phyloP scores from a whole-genome alignment of 768 basidiomycete genomes.

The Collybiopsis confluens region DNA sequence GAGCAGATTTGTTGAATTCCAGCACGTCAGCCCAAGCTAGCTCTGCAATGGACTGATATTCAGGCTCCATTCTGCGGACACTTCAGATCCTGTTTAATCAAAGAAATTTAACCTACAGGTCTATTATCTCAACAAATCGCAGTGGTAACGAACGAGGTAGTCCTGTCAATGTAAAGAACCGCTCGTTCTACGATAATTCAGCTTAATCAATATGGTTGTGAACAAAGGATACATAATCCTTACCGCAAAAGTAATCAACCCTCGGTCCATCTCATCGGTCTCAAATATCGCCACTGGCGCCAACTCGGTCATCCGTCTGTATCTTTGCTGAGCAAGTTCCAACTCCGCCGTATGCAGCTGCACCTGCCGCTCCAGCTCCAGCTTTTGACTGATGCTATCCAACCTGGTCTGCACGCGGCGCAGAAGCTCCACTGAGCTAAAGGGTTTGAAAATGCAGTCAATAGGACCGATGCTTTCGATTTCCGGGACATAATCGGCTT shows the following conservation, averaged over 20 bases:
- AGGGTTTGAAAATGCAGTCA: constrained; percentile 3
- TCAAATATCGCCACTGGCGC: constrained; percentile 6
- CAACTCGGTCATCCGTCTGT: constrained; percentile 4
- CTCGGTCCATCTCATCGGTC: background rate
- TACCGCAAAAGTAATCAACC: constrained; percentile 4
- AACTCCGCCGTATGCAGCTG: background rate
- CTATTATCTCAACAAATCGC: background rate
- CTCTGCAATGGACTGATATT: background rate
- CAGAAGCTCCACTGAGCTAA: constrained; percentile 2
- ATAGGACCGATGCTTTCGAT: background rate
- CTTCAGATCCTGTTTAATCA: background rate
- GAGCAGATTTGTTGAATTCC: background rate
- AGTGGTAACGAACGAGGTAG: background rate
- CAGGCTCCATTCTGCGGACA: background rate
- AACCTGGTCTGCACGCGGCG: constrained; percentile 2
- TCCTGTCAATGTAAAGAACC: constrained; percentile 2
- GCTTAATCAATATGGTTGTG: background rate
- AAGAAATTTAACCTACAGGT: background rate
- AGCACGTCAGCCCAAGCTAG: background rate
- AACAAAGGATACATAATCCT: background rate
- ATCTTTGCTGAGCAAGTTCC: background rate
- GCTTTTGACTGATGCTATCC: background rate
- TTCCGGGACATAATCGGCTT: background rate
- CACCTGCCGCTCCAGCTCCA: constrained; percentile 3
- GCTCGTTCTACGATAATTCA: constrained; percentile 1